Percentiles rank a stretch among this genome's conserved stretches.
Evolutionary conservation across 495 filamentous ascomycete species (phyloP).

Genomic region (Daldinia childiae): DNA sequence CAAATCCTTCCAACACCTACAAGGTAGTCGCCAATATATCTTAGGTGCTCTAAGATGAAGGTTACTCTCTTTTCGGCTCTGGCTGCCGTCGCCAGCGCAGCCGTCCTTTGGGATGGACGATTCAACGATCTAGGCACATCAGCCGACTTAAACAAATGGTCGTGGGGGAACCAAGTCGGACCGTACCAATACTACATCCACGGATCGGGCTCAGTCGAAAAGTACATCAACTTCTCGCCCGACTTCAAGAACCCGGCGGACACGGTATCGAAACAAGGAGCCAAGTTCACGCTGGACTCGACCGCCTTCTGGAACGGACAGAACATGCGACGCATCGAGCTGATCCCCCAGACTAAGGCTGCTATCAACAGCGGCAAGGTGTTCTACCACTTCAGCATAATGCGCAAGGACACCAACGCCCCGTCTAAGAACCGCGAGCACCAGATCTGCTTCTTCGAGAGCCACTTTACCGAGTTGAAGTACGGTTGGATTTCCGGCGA

Average conservation of each 20-base stretch:
- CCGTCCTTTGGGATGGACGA: conserved; percentile 68
- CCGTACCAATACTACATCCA: conserved; percentile 81
- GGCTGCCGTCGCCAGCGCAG: conserved; percentile 41
- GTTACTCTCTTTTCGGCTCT: conserved; percentile 26
- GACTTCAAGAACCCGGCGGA: conserved; percentile 72
- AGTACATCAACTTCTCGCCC: conserved; percentile 65
- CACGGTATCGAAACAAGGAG: conserved; percentile 64
- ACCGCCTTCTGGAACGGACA: conserved; percentile 69
- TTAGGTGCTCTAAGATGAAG: conserved; percentile 41
- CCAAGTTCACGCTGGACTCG: conserved; percentile 69
- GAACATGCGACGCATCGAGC: conserved; percentile 67
- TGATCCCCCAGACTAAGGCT: conserved; percentile 71
- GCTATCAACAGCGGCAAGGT: conserved; percentile 67
- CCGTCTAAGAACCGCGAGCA: conserved; percentile 70
- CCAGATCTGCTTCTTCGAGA: conserved; percentile 76
- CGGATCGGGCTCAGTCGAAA: conserved; percentile 60
- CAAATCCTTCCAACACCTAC: neutral
- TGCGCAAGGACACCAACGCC: conserved; percentile 62
- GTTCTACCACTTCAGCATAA: conserved; percentile 73
- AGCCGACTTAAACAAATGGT: conserved; percentile 66
- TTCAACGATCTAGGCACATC: conserved; percentile 65
- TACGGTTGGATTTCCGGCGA: conserved; percentile 71
- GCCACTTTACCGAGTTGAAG: conserved; percentile 78
- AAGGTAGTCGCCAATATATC: conserved; percentile 1
- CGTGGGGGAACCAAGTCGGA: conserved; percentile 70